Base-by-base conservation (phyloP, 495 filamentous ascomycete species). In the Opeltia flavorubescens region DNA sequence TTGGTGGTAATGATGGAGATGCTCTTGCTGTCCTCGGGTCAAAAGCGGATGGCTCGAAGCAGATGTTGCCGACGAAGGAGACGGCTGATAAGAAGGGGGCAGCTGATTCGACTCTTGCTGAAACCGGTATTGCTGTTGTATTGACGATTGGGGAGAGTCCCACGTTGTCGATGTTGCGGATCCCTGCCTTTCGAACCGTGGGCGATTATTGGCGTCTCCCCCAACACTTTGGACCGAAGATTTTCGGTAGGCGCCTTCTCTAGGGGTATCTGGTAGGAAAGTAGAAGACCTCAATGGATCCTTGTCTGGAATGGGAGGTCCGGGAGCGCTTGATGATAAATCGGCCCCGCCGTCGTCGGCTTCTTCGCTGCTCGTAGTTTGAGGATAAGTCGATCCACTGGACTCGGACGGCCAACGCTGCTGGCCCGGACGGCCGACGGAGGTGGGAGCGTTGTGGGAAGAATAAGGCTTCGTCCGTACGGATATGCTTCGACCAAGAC, bases 401-500 rank as follows among this genome's bases (percentile, higher is more conserved):
- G 38, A 41, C 25, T 31, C 38, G 25, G 34, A 41, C 8, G 45
- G 46, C 52, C 49, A 48, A 28, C 47, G 44, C 34, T 55, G 31
- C 44, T 52, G 55, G 5, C 29, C 33, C n/a, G 39, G 44, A 12
- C 44, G 47, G 17, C 47, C 13, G 24, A 25, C 42, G 8, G 34
- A 9, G 35, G 48, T 38, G 2, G 29, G 25, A 33, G 50, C 35
- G 4, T 35, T 38, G 21, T 52, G 43, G 21, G 49, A 46, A 23
- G 34, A 24, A 25, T 47, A 33, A 24, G 48, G 40, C 39, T 55
- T 53, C 23, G 44, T 53, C 27, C 55, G 47, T 29, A 58, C 50
- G 2, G 55, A 58, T 51, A 53, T 53, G 18, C 47, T 51, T 35
- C 55, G 50, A 35, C 53, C 55, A 44, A 58, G 38, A 30, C 54